These are phyloP conservation scores for Calonectria naviculata DNA, from an alignment of 2,329 filamentous ascomycete genomes.

Conservation along the genomic window DNA sequence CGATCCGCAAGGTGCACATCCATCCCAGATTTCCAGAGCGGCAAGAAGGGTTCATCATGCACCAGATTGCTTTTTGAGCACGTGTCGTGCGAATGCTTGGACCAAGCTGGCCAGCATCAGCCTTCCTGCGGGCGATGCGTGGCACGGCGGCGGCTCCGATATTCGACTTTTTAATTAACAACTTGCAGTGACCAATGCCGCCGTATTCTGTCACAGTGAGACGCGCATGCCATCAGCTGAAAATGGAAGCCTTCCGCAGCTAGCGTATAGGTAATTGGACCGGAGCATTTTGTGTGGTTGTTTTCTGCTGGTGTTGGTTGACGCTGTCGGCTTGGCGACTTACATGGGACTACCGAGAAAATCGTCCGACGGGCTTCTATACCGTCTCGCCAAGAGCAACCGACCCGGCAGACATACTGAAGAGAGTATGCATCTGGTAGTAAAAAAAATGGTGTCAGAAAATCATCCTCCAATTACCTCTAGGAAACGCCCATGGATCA, in stretches of 20 bases:
- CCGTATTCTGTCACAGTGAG: not conserved
- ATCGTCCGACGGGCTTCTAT: slow-evolving; percentile 11
- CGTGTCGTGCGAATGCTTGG: not conserved
- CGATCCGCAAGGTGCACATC: not conserved
- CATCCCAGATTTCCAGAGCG: not conserved
- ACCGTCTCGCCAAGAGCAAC: not conserved
- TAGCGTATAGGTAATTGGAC: not conserved
- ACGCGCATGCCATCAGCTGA: not conserved
- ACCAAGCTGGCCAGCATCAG: not conserved
- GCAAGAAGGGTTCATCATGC: slow-evolving; percentile 5
- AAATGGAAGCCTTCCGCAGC: not conserved
- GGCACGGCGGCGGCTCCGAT: not conserved
- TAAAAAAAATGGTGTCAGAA: slow-evolving; percentile 1
- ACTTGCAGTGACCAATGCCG: not conserved
- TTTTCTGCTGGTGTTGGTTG: not conserved
- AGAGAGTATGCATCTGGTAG: not conserved
- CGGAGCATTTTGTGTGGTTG: not conserved
- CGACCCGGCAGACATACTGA: not conserved
- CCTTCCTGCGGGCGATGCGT: not conserved
- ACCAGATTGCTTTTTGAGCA: not conserved
- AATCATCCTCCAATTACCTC: not conserved
- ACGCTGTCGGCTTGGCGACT: not conserved
- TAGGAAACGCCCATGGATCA: not conserved
- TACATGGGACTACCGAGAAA: slow-evolving; percentile 5
- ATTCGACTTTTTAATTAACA: not conserved